A percentile compares a stretch with the other conserved stretches of the same genome.
Evolutionary conservation across 1,284 basidiomycete species (phyloP).

Genomic region (Trametes versicolor): DNA sequence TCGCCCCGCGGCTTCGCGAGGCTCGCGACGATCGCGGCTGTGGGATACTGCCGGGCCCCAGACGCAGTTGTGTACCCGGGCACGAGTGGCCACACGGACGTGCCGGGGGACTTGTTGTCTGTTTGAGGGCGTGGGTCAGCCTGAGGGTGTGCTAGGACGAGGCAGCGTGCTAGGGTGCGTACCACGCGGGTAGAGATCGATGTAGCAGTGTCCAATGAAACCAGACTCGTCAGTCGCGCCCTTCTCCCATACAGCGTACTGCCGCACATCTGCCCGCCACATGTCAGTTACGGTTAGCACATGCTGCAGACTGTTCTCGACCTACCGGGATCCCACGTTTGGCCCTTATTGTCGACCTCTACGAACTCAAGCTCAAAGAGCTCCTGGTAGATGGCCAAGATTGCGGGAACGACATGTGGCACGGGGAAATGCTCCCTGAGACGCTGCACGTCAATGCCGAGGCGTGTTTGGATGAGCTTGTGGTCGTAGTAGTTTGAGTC

Average conservation of each 20-base stretch:
- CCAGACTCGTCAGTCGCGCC: not conserved
- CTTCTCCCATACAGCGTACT: conserved; percentile 4
- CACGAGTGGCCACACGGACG: conserved; percentile 1
- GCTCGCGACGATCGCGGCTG: conserved; percentile 1
- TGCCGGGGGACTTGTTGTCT: not conserved
- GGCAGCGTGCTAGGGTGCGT: not conserved
- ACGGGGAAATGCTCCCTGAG: conserved; percentile 91
- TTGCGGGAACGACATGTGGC: conserved; percentile 78
- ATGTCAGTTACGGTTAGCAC: no score
- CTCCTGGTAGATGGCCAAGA: conserved; percentile 83
- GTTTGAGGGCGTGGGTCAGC: not conserved
- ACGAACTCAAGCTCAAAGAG: conserved; percentile 79
- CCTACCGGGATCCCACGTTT: conserved; percentile 68
- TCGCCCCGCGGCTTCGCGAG: not conserved
- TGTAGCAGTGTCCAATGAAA: not conserved
- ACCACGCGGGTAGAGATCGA: not conserved
- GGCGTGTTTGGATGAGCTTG: conserved; percentile 69
- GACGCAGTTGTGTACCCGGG: not conserved
- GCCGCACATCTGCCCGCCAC: not conserved
- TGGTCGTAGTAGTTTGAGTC: conserved; percentile 72
- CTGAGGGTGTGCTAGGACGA: not conserved
- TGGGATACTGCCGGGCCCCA: not conserved
- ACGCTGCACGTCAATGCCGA: conserved; percentile 75
- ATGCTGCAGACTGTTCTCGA: not conserved
- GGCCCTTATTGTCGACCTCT: conserved; percentile 58